Conservation (phyloP, 225 moss, liverwort and hornwort species). For the Asterella californica region DNA sequence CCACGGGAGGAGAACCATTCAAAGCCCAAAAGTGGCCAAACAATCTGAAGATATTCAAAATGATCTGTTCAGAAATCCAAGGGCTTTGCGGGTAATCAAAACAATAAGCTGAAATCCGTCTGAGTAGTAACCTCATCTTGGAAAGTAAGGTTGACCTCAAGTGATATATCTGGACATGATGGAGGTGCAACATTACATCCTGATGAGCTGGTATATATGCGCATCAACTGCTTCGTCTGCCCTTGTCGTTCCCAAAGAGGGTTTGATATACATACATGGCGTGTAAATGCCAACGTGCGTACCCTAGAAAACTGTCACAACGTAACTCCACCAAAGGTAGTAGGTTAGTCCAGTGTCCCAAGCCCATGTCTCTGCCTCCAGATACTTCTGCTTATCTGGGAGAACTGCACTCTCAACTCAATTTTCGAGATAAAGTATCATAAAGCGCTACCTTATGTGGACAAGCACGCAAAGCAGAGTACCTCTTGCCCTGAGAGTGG, state of each 20-base stretch:
- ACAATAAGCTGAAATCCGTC: neutral
- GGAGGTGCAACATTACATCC: slow-evolving; percentile 29
- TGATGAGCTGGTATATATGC: slow-evolving; percentile 16
- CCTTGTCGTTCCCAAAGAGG: slow-evolving; percentile 5
- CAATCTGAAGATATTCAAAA: neutral
- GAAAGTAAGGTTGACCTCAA: slow-evolving; percentile 22
- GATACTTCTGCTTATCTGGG: neutral
- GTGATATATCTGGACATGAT: slow-evolving; percentile 32
- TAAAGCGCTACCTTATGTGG: neutral
- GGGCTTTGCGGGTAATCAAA: neutral
- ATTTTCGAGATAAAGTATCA: too few relatives aligned
- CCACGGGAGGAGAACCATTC: neutral
- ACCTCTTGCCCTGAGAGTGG: neutral
- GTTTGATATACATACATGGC: slow-evolving; percentile 16
- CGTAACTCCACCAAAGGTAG: neutral
- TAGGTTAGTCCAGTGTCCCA: neutral
- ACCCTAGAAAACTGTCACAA: slow-evolving; percentile 20
- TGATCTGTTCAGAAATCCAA: neutral
- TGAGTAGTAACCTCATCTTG: slow-evolving; percentile 32
- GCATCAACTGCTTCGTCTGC: slow-evolving; percentile 26
- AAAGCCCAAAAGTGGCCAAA: neutral
- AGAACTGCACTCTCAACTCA: neutral
- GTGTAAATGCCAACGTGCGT: slow-evolving; percentile 11
- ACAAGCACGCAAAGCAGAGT: neutral
- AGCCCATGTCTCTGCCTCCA: neutral